phyloP scores from a whole-genome alignment of 2,329 filamentous ascomycete species.

The Hirsutella minnesotensis region DNA sequence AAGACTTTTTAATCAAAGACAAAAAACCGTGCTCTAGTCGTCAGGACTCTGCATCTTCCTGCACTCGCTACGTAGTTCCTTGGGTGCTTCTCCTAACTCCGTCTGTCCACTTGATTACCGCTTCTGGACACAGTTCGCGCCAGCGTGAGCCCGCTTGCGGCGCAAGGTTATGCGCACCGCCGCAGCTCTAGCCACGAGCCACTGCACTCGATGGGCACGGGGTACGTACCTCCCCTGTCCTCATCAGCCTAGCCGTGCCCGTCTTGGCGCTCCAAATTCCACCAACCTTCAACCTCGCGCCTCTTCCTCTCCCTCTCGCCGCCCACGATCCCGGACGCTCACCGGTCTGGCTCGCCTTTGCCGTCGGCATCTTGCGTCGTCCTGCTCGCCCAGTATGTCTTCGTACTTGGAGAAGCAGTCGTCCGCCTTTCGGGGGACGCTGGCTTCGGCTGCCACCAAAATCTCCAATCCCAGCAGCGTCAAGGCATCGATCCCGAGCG shows the following conservation, averaged over 20 bases:
- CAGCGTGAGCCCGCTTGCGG: too few relatives aligned
- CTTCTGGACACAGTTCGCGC: too few relatives aligned
- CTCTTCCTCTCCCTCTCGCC: neutral
- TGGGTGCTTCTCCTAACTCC: too few relatives aligned
- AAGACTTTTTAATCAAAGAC: slow-evolving; percentile 4
- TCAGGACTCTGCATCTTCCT: neutral
- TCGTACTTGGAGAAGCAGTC: slow-evolving; percentile 54
- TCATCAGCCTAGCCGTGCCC: too few relatives aligned
- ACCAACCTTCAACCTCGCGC: neutral
- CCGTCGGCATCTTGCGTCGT: neutral
- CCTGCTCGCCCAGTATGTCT: slow-evolving; percentile 36
- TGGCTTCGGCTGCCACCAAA: slow-evolving; percentile 52
- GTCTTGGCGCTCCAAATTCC: neutral
- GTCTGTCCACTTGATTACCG: too few relatives aligned
- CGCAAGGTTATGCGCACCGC: neutral
- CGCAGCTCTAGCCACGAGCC: neutral
- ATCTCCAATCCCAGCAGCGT: slow-evolving; percentile 38
- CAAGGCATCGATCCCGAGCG: neutral
- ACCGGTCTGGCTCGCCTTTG: neutral
- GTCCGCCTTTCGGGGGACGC: slow-evolving; percentile 47
- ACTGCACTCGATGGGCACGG: too few relatives aligned
- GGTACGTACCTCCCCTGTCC: too few relatives aligned
- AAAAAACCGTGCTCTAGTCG: neutral
- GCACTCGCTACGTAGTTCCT: too few relatives aligned
- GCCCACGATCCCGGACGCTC: neutral